phyloP scores from a whole-genome alignment of 2,329 filamentous ascomycete species.

The Claviceps maximensis region DNA sequence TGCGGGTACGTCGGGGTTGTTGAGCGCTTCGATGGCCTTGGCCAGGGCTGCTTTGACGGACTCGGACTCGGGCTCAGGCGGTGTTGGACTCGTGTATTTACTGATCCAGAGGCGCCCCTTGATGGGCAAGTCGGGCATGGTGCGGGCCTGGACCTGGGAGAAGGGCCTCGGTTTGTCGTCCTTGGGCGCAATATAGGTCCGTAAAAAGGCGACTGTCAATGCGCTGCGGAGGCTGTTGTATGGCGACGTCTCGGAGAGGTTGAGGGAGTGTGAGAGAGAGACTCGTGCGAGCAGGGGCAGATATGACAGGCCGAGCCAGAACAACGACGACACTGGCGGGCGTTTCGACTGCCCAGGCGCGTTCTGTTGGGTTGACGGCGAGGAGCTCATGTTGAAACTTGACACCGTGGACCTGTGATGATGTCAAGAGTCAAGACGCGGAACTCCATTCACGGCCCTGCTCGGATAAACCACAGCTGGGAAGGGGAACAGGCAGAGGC shows the following conservation, averaged over 20 bases:
- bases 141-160: conserved; percentile 48
- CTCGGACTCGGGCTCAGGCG: conserved; percentile 34
- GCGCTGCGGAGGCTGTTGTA: conserved; percentile 72
- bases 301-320: conserved; percentile 41
- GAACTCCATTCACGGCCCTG: background rate
- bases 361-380: background rate
- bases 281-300: conserved; percentile 41
- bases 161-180: conserved; percentile 35
- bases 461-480: too few species aligned
- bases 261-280: conserved; percentile 46
- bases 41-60: conserved; percentile 45
- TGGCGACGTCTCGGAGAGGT: conserved; percentile 53
- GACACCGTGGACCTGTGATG: background rate
- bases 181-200: conserved; percentile 39
- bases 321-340: background rate
- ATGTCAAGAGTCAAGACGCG: background rate
- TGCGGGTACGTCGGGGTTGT: conserved; percentile 4
- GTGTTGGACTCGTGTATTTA: conserved; percentile 49
- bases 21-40: conserved; percentile 31
- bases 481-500: too few species aligned
- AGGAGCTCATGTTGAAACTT: conserved; percentile 1
- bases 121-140: conserved; percentile 49
- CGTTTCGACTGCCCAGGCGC: background rate
- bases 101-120: conserved; percentile 76
- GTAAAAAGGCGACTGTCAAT: conserved; percentile 58